Evolutionary conservation across 2,329 filamentous ascomycete genomes (phyloP), one percentile per base, ranked within the genome.

Genomic region (Mollisia scopiformis): DNA sequence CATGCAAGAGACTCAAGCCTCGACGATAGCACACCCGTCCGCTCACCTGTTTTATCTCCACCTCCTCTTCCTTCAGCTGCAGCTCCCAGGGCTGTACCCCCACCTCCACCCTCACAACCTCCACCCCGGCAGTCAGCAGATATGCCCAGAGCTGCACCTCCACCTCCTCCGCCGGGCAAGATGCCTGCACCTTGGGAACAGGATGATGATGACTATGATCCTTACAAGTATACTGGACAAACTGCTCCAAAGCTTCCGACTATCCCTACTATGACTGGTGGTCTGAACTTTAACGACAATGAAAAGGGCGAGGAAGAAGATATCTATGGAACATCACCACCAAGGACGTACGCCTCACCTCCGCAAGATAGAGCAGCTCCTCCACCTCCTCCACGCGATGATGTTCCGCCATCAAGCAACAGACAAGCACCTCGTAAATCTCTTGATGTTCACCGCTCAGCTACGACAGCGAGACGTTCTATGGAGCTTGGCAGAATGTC

Each of bases 1-100:
- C 92, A 96, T 74, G 85, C 84, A 7, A 85, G 89, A 57, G 91
- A 94, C 49, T 86, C 89, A 6, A 96, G 91, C 72, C 73, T 90
- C 57, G 92, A 96, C 63, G 88, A 90, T 59, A 84, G 80, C 41
- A 80, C 80, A 43, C 78, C 79, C 55, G 76, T 79, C 50, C 71
- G 75, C 56, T 76, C 72, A 62, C 75, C 74, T 30, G 71, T 71
- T 58, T 71, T 72, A 50, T 74, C 75, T 49, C 88, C 81, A 27
- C 81, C 79, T 21, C 82, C 87, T 1, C 75, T 86, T 51, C 85
- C 86, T 7, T 76, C 77, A 21, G 72, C 76, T 21, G 73, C 79
- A 61, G 83, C 83, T 55, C 88, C 88, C 13, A 82, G 86, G 68
- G 84, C 80, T 55, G 76, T 83, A 14, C 88, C 88, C 13, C 89